Conservation (phyloP, 495 filamentous ascomycete genomes). For the Talaromyces trachyspermus region DNA sequence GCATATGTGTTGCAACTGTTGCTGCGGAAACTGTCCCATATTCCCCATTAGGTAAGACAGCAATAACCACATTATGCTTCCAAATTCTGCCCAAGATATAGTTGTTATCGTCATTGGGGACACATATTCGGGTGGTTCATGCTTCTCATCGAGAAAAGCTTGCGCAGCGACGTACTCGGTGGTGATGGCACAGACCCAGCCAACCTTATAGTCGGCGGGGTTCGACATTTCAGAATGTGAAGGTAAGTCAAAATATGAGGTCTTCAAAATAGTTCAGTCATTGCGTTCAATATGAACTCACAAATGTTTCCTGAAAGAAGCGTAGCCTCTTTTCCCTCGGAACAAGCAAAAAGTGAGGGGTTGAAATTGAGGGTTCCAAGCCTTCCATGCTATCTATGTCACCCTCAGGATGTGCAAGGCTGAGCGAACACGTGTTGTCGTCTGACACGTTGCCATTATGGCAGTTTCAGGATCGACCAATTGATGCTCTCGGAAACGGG, state of each 20-base stretch:
- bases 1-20: constrained; percentile 25
- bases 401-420: too few species aligned
- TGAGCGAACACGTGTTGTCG: too few species aligned
- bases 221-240: constrained; percentile 1
- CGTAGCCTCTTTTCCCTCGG: too few species aligned
- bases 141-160: constrained; percentile 25
- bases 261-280: too few species aligned
- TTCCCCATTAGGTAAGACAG: constrained; percentile 20
- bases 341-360: too few species aligned
- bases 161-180: constrained; percentile 25
- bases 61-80: constrained; percentile 27
- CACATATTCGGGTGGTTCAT: constrained; percentile 15
- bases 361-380: too few species aligned
- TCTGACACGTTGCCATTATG: too few species aligned
- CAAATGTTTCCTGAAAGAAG: too few species aligned
- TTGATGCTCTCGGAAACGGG: too few species aligned
- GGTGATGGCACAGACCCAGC: constrained; percentile 31
- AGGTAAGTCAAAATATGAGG: not conserved
- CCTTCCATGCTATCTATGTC: too few species aligned
- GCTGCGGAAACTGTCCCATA: constrained; percentile 12
- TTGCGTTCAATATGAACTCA: too few species aligned
- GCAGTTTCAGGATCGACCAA: too few species aligned
- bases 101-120: constrained; percentile 20
- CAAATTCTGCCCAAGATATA: constrained; percentile 29
- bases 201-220: constrained; percentile 21